A percentile compares a stretch with the other conserved stretches of the same genome.
Evolutionary conservation across 768 basidiomycete species (phyloP).

Genomic region (Lactifluus volemus): DNA sequence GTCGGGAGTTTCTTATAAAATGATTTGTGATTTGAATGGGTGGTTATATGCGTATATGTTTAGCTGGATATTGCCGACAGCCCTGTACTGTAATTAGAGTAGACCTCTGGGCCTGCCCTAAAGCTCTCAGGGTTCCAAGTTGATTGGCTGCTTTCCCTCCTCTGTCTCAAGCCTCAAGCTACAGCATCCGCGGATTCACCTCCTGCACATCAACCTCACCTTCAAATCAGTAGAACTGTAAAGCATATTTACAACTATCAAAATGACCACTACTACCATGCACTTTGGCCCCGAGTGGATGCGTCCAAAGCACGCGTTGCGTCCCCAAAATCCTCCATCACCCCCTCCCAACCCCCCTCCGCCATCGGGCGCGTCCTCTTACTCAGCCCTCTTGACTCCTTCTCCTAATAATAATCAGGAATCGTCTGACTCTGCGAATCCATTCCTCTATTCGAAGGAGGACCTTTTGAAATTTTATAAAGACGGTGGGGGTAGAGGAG

Average conservation of each 20-base stretch:
- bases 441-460: conserved; percentile 84
- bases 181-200: background rate
- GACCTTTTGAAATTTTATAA: conserved; percentile 77
- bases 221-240: background rate
- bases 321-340: conserved; percentile 51
- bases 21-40: too few species aligned
- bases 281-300: conserved; percentile 94
- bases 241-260: conserved; percentile 14
- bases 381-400: conserved; percentile 60
- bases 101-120: conserved; percentile 13
- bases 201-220: background rate
- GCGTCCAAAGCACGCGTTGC: conserved; percentile 64
- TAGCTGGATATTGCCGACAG: too few species aligned
- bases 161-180: conserved; percentile 1
- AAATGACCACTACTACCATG: conserved; percentile 59
- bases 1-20: too few species aligned
- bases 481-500: conserved; percentile 65
- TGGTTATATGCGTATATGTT: too few species aligned
- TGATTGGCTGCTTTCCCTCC: background rate
- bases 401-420: conserved; percentile 42
- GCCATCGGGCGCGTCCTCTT: conserved; percentile 50
- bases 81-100: background rate
- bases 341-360: conserved; percentile 37
- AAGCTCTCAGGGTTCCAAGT: background rate
- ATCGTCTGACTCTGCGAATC: conserved; percentile 55